Base-by-base conservation (phyloP, 768 basidiomycete genomes). In the Scleroderma citrinum region DNA sequence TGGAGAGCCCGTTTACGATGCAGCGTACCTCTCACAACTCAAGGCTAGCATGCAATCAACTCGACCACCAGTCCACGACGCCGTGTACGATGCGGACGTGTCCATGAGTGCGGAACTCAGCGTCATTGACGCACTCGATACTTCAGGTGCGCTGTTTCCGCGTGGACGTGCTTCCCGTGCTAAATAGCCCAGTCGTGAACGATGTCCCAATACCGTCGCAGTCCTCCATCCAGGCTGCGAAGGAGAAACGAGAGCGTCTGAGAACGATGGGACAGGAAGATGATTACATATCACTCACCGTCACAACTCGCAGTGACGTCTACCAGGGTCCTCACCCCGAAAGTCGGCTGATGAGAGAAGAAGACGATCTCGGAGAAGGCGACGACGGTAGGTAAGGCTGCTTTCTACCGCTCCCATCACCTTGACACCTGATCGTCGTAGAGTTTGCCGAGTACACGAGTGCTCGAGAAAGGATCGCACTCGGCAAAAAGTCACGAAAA, bases 371-470 rank as follows among this genome's bases (percentile, higher is more conserved):
- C 2, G 91, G 91, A 11, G 88, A 92, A 61, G 89, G 83, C 2
- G 91, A 92, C 34, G 91, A 93, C 54, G 91, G 91, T 90, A 57
- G 36, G 77, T 63, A 17, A 44, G 42, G 49, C 19, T 23, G n/a
- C 46, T 14, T n/a, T 2, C 11, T 20, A 23, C 17, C 30, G 26
- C 17, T 3, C 31, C 31, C 45, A 52, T 52, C 51, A 34, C 11
- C 47, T 17, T 48, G 53, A 56, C 52, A 51, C 49, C 35, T 40
- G 30, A 39, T 45, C 37, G 37, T 14, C 35, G 38, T 54, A 92
- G 91, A 92, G 58, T 90, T 77, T 61, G 85, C 91, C 5, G 89
- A 92, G 60, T 93, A 83, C 57, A 93, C 91, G 1, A 88, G 82
- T 56, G 90, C 91, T 0, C 83, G 89, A 66, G 90, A 92, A 54